Base-by-base conservation (phyloP, 441 rosid species). In the Croton setiger region DNA sequence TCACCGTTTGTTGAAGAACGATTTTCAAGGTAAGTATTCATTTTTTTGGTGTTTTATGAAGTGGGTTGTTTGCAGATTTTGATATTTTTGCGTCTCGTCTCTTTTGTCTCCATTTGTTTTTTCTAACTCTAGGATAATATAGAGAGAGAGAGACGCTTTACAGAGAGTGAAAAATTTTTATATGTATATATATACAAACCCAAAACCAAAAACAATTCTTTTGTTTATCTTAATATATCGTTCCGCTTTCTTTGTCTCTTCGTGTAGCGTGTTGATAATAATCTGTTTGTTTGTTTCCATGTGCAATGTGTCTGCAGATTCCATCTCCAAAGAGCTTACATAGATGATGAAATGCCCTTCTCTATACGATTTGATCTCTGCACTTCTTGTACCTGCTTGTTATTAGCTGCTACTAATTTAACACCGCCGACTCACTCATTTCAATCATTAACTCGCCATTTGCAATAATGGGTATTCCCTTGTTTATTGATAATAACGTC, bases 301-400 rank as follows among this genome's bases (percentile, higher is more conserved):
- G 73, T 72, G 89, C 89, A 86, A 83, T 87, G 90, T 85, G 88
- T 87, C 88, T 74, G 79, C 81, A 70, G 86, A 79, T 82, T 82
- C 76, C 74, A 58, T 66, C 78, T 65, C 73, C 76, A 69, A 39
- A 59, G 20, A 52, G 64, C 63, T 60, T 73, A 61, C 60, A 54
- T 84, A 80, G 84, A 83, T 83, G 87, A 86, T 85, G 92, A 83
- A 84, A 86, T 86, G 96, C 92, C 72, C 82, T 64, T 77, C 80
- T 70, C 67, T 70, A 72, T 70, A 78, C 83, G 81, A 62, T 64
- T 84, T 51, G 72, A 74, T 82, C 78, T 75, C 68, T 68, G 47
- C 23, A 39, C 21, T 60, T 69, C 18, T 17, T 47, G 43, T n/a
- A 70, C 63, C 74, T 64, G 57, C 66, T 63, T 51, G 0, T 60